Evolutionary conservation across 768 basidiomycete species (phyloP).

Genomic region (Paxillus ammoniavirescens): DNA sequence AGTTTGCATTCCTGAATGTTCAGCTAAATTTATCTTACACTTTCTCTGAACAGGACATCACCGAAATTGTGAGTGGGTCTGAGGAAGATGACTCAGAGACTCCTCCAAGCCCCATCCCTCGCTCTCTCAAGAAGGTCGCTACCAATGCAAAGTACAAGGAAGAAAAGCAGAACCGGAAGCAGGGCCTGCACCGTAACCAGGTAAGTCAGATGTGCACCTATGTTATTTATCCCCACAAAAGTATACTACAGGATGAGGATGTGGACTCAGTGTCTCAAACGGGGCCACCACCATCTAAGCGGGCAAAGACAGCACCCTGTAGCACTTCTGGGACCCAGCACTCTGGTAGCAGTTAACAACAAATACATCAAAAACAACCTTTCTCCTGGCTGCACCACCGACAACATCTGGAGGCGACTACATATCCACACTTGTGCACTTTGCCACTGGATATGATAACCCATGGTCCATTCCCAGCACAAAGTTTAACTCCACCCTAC

Average conservation of each 20-base stretch:
- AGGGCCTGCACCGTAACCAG: not conserved
- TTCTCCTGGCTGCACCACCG: not conserved
- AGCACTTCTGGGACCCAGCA: not conserved
- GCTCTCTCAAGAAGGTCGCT: not conserved
- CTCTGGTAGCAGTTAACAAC: not conserved
- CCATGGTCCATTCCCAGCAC: conserved; percentile 2
- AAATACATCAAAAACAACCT: conserved; percentile 1
- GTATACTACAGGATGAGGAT: not conserved
- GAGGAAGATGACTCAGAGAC: not conserved
- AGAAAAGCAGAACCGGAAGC: not conserved
- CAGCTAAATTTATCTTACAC: not conserved
- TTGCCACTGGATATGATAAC: not conserved
- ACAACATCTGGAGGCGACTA: not conserved
- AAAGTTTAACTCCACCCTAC: not conserved
- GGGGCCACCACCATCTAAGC: not conserved
- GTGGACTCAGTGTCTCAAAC: not conserved
- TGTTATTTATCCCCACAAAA: not conserved
- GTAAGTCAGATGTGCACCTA: not conserved
- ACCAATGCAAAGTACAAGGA: not conserved
- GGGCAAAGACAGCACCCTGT: not conserved
- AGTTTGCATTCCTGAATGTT: not conserved
- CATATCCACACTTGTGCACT: conserved; percentile 3
- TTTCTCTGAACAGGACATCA: not conserved
- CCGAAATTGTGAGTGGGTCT: not conserved
- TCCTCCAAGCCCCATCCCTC: not conserved